Conservation (phyloP, 768 basidiomycete species). For the Peribolospora baueri region DNA sequence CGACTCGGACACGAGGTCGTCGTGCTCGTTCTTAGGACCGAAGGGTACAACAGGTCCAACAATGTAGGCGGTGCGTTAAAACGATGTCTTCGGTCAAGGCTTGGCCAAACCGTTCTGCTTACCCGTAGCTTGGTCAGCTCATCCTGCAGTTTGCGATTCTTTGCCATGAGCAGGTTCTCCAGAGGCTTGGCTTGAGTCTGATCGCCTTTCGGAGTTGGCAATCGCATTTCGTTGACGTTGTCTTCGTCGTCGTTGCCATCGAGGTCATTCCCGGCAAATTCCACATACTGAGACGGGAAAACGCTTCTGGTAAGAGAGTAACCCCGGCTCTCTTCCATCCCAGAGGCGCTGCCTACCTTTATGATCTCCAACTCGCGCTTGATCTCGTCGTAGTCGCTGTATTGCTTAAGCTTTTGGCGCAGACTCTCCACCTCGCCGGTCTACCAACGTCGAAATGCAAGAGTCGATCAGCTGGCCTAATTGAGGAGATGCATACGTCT, state of each 20-base stretch:
- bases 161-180: slow-evolving; percentile 68
- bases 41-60: not conserved
- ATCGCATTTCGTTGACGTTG: slow-evolving; percentile 23
- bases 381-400: slow-evolving; percentile 79
- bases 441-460: slow-evolving; percentile 17
- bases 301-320: too few relatives aligned
- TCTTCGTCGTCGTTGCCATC: slow-evolving; percentile 23
- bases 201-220: slow-evolving; percentile 73
- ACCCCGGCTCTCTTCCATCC: not conserved
- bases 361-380: slow-evolving; percentile 95
- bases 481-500: not conserved
- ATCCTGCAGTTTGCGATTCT: slow-evolving; percentile 79
- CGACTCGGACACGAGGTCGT: slow-evolving; percentile 51
- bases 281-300: slow-evolving; percentile 45
- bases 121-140: slow-evolving; percentile 80
- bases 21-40: slow-evolving; percentile 41
- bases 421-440: slow-evolving; percentile 42
- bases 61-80: not conserved
- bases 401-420: slow-evolving; percentile 42
- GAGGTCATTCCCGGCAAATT: slow-evolving; percentile 73
- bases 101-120: not conserved
- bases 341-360: slow-evolving; percentile 37
- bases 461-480: too few relatives aligned
- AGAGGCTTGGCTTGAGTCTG: slow-evolving; percentile 53
- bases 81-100: not conserved